Evolutionary conservation across 2,329 filamentous ascomycete genomes (phyloP).

Genomic region (Thielaviopsis musarum): DNA sequence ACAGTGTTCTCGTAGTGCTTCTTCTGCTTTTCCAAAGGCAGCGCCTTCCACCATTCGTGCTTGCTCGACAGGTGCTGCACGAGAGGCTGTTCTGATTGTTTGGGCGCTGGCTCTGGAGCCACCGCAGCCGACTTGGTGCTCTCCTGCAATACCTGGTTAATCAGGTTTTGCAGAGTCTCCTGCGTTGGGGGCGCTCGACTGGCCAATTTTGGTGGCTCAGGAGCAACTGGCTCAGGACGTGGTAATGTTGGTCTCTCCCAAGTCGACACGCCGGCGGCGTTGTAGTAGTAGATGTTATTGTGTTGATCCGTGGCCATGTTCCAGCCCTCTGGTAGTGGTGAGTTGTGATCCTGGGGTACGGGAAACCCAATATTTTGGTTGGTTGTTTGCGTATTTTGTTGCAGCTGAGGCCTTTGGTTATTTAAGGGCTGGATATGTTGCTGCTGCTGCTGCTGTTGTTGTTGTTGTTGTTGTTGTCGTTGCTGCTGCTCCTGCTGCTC

Average conservation of each 20-base stretch:
- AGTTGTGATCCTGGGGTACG: not conserved
- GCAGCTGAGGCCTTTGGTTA: not conserved
- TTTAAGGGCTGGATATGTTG: no score
- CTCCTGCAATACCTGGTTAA: conserved; percentile 66
- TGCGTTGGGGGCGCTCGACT: conserved; percentile 45
- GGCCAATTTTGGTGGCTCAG: conserved; percentile 45
- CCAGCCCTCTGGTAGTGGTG: conserved; percentile 69
- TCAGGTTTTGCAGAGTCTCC: conserved; percentile 66
- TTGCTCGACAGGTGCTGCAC: conserved; percentile 49
- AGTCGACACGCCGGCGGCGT: conserved; percentile 56
- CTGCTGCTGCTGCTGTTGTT: not conserved
- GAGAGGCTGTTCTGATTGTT: conserved; percentile 46
- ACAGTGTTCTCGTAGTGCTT: conserved; percentile 91
- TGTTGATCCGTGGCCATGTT: conserved; percentile 54
- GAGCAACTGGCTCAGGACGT: conserved; percentile 15
- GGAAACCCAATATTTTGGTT: not conserved
- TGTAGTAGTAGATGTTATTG: conserved; percentile 76
- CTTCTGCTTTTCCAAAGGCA: conserved; percentile 72
- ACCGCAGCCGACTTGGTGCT: conserved; percentile 20
- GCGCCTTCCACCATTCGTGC: conserved; percentile 36
- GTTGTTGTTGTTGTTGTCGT: not conserved
- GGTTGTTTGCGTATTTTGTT: conserved; percentile 15
- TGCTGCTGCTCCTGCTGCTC: not conserved
- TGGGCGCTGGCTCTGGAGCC: conserved; percentile 30
- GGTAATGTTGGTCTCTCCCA: conserved; percentile 65